phyloP scores from a whole-genome alignment of 2,329 filamentous ascomycete genomes.

The Cercospora sp. region DNA sequence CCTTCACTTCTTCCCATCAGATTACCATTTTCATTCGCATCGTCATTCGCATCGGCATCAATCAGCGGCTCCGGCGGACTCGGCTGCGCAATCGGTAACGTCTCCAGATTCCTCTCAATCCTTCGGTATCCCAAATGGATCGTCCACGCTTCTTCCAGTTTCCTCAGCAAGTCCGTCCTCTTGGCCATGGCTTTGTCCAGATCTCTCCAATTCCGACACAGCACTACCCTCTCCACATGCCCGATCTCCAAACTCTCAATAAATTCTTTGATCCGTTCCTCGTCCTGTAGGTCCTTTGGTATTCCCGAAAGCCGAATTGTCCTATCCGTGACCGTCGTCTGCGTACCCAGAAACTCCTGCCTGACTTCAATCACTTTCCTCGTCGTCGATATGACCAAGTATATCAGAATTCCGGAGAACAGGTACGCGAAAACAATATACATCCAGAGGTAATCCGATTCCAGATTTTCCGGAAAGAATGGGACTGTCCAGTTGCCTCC shows the following conservation, averaged over 20 bases:
- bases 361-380: constrained; percentile 79
- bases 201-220: constrained; percentile 84
- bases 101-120: constrained; percentile 50
- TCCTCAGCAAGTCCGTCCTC: constrained; percentile 64
- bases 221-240: constrained; percentile 79
- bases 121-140: constrained; percentile 65
- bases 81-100: constrained; percentile 54
- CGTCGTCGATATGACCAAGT: constrained; percentile 80
- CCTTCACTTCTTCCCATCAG: constrained; percentile 22
- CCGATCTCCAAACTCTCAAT: constrained; percentile 88
- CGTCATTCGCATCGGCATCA: constrained; percentile 25
- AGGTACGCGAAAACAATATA: constrained; percentile 94
- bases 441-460: constrained; percentile 75
- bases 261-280: constrained; percentile 79
- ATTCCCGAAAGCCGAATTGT: constrained; percentile 92
- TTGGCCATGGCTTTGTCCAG: constrained; percentile 73
- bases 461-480: constrained; percentile 32
- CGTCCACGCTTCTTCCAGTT: constrained; percentile 81
- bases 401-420: constrained; percentile 79
- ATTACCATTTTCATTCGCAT: constrained; percentile 36
- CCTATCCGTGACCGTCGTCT: constrained; percentile 92
- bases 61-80: constrained; percentile 39
- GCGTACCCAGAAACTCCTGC: constrained; percentile 87
- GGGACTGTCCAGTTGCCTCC: constrained; percentile 18
- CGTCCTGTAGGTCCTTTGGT: constrained; percentile 73